phyloP scores from a whole-genome alignment of 208 protist species.

The Leishmania turanica region DNA sequence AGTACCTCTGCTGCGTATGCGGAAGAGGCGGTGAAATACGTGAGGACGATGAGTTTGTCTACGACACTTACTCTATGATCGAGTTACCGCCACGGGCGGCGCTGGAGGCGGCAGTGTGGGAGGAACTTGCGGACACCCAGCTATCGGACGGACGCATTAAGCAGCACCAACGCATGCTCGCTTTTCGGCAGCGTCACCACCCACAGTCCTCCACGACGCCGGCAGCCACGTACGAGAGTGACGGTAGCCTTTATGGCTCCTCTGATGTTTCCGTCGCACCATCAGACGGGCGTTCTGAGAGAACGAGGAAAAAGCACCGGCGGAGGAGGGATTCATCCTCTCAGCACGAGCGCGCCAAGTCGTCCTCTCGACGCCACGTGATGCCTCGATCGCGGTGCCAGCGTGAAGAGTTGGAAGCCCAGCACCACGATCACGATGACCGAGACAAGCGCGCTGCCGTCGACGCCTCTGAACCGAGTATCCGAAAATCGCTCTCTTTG shows the following conservation, averaged over 20 bases:
- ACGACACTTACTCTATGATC: constrained; percentile 71
- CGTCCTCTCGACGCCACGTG: background rate
- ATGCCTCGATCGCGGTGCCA: constrained; percentile 2
- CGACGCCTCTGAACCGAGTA: background rate
- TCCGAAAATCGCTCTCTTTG: background rate
- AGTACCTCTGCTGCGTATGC: constrained; percentile 87
- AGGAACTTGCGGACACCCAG: constrained; percentile 23
- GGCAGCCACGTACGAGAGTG: constrained; percentile 5
- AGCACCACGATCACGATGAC: background rate
- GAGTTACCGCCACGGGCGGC: constrained; percentile 39
- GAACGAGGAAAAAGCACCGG: background rate
- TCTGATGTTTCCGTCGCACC: constrained; percentile 2
- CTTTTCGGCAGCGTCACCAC: constrained; percentile 5
- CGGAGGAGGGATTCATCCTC: background rate
- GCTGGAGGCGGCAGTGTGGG: constrained; percentile 39
- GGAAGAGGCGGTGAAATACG: constrained; percentile 64
- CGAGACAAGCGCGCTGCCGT: background rate
- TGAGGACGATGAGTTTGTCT: constrained; percentile 55
- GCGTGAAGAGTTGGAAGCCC: background rate
- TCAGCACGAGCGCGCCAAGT: background rate
- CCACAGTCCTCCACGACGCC: background rate
- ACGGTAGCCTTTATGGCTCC: constrained; percentile 10
- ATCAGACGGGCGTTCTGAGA: background rate
- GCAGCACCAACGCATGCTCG: constrained; percentile 19
- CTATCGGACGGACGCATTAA: constrained; percentile 28